phyloP scores from a whole-genome alignment of 1,284 basidiomycete species.

The Marasmius tenuissimus region DNA sequence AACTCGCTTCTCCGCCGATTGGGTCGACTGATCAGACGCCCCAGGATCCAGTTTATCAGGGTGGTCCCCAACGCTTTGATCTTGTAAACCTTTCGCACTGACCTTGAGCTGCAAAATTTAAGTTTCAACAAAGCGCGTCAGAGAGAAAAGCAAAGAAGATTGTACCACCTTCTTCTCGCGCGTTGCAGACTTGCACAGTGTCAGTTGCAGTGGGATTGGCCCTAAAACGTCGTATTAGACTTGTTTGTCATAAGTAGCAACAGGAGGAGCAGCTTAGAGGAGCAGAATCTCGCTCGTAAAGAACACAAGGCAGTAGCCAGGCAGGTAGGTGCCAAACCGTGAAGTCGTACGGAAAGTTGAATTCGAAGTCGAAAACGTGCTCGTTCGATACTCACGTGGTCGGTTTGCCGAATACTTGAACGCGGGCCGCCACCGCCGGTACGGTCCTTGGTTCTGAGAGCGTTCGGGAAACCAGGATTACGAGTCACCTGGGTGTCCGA shows the following conservation, averaged over 20 bases:
- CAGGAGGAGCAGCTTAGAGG: not conserved
- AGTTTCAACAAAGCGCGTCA: not conserved
- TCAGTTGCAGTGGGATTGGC: not conserved
- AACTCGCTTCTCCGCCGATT: slow-evolving; percentile 52
- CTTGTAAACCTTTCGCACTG: slow-evolving; percentile 65
- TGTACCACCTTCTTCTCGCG: not conserved
- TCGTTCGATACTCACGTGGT: no score
- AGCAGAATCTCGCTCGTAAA: not conserved
- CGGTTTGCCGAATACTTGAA: no score
- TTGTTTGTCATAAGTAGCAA: not conserved
- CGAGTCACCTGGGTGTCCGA: no score
- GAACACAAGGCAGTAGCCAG: no score
- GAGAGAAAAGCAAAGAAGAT: not conserved
- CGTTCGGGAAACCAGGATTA: no score
- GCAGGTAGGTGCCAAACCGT: no score
- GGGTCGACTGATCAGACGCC: slow-evolving; percentile 45
- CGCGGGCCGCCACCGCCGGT: no score
- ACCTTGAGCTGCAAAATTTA: not conserved
- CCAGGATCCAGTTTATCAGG: slow-evolving; percentile 60
- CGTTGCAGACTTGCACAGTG: no score
- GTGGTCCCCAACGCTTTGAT: slow-evolving; percentile 63
- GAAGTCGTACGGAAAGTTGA: no score
- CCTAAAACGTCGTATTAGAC: not conserved
- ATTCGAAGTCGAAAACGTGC: no score
- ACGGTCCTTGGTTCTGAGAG: no score